Evolutionary conservation across 1,139 yeast species (phyloP), one percentile per base, ranked within the genome.

Genomic region (Debaryomyces psychrophilus): DNA sequence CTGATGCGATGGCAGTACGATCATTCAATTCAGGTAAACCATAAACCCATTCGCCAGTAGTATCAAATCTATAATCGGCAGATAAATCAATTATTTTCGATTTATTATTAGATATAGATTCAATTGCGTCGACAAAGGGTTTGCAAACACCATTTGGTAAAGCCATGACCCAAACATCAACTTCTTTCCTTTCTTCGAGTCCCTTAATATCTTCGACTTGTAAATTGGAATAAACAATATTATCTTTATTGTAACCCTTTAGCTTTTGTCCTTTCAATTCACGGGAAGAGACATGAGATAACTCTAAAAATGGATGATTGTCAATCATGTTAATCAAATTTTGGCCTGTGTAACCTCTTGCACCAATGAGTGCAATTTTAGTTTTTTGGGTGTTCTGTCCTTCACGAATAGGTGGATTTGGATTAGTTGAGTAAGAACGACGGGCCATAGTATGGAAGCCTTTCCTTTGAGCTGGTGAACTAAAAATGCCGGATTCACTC

Each of bases 111-210:
- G 59, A 57, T 22, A 83, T 87, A 15, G 83, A 74, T 59, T 88
- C 93, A 60, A 93, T 89, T 15, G 98, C 96, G 34, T 89, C 90
- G 34, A 93, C 98, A 71, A 93, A 92, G 46, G 99, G 98, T 70
- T 87, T 87, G 72, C 98, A 93, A 39, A 93, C 97, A 45, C 97
- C 97, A 64, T 93, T 93, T 52, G 99, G 99, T 60, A 95, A 79
- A 1, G 99, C 99, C 99, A 95, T 93, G 31, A 95, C 96, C 99
- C 99, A 93, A 48, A 92, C 85, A 60, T 95, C 99, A 46, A 93
- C 89, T 45, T 82, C 89, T 40, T 84, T 82, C 38, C 82, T 74
- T 55, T 82, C 79, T 68, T 92, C 99, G 53, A 93, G 73, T 54
- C 77, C 71, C 61, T 82, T 82, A 54, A 93, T 87, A 60, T 93